A percentile compares a stretch with the other conserved stretches of the same genome.
Conservation (phyloP, 1,284 basidiomycete genomes). For the Fomes fomentarius region DNA sequence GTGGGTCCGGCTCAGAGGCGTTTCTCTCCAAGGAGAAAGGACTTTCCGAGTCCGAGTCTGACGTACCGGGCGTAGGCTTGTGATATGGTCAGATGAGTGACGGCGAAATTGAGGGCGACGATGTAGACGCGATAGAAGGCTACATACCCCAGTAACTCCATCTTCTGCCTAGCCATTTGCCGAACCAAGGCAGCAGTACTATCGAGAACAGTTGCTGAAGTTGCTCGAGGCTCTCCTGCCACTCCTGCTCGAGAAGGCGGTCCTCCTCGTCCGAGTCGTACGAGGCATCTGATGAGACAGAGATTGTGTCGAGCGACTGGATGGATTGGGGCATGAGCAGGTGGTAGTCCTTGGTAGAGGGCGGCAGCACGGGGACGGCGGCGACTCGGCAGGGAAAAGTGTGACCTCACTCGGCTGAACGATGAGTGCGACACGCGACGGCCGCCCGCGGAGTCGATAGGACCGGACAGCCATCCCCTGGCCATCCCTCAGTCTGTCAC, state of each 20-base stretch:
- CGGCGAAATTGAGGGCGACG: slow-evolving; percentile 11
- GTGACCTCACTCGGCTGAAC: slow-evolving; percentile 18
- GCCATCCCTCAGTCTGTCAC: slow-evolving; percentile 1
- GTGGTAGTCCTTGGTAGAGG: not conserved
- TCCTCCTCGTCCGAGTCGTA: slow-evolving; percentile 75
- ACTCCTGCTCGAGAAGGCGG: slow-evolving; percentile 83
- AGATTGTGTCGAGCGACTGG: slow-evolving; percentile 44
- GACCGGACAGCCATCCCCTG: too few relatives aligned
- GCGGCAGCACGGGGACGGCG: slow-evolving; percentile 1
- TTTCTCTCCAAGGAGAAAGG: slow-evolving; percentile 63
- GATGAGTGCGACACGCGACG: slow-evolving; percentile 16
- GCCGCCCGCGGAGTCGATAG: too few relatives aligned
- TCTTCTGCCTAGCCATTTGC: slow-evolving; percentile 86
- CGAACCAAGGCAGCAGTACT: slow-evolving; percentile 83
- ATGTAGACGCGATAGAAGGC: slow-evolving; percentile 11
- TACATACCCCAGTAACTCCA: slow-evolving; percentile 85
- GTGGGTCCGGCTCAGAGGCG: slow-evolving; percentile 1
- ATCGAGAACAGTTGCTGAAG: slow-evolving; percentile 81
- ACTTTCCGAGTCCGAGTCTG: slow-evolving; percentile 63
- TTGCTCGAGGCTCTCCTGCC: slow-evolving; percentile 89
- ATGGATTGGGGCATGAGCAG: slow-evolving; percentile 45
- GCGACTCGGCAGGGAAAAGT: slow-evolving; percentile 7
- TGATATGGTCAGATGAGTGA: slow-evolving; percentile 20
- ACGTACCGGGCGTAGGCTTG: slow-evolving; percentile 76
- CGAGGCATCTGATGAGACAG: slow-evolving; percentile 48